A percentile compares a stretch with the other conserved stretches of the same genome.
Conservation (phyloP, 306 rosid species). For the Prunus fruticosa region DNA sequence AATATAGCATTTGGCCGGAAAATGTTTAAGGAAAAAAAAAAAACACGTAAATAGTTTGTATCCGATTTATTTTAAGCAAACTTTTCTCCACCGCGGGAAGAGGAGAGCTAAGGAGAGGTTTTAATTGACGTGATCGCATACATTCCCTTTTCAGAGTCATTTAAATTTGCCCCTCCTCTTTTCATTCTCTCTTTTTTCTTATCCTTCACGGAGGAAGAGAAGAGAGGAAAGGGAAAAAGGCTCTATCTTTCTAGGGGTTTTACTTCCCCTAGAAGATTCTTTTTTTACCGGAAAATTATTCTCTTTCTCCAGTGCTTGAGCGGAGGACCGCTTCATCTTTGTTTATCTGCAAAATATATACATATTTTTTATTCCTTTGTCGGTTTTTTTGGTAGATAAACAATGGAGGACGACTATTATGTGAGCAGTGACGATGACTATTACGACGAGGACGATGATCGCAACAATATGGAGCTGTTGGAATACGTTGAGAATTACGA, state of each 20-base stretch:
- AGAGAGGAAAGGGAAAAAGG: not conserved
- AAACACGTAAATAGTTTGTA: too few relatives aligned
- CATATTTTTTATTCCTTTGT: not conserved
- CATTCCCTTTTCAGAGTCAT: not conserved
- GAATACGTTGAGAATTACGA: constrained; percentile 8
- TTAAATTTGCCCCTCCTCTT: not conserved
- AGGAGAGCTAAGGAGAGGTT: not conserved
- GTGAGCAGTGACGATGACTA: constrained; percentile 1
- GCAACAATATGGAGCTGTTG: not conserved
- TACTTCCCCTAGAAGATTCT: constrained; percentile 15
- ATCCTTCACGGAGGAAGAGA: not conserved
- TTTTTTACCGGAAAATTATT: not conserved
- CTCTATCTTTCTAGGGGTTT: not conserved
- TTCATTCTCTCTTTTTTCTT: not conserved
- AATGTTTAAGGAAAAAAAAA: too few relatives aligned
- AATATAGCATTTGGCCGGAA: too few relatives aligned
- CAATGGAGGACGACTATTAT: constrained; percentile 20
- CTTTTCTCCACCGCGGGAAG: not conserved
- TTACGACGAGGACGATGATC: constrained; percentile 12
- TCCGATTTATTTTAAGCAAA: not conserved
- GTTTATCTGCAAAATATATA: not conserved
- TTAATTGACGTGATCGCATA: constrained; percentile 2
- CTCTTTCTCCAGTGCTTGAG: not conserved
- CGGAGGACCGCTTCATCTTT: not conserved
- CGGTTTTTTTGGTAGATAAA: not conserved